phyloP scores from a whole-genome alignment of 192 early-diverging fungal genomes.

The Entomortierella beljakovae region DNA sequence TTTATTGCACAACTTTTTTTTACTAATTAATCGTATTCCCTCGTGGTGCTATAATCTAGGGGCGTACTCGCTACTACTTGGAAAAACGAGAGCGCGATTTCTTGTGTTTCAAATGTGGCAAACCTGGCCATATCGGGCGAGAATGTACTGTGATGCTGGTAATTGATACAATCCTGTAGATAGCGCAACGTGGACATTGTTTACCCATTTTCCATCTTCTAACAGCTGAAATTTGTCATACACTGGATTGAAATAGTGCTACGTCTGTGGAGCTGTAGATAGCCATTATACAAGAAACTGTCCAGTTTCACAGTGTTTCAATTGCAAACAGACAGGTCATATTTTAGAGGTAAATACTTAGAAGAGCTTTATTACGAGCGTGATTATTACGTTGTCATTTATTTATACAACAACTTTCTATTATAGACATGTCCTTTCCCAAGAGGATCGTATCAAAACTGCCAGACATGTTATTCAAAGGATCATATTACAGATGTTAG shows the following conservation, averaged over 20 bases:
- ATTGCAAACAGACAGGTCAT: constrained; percentile 39
- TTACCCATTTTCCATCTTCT: neutral
- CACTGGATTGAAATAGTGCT: constrained; percentile 8
- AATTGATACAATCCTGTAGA: neutral
- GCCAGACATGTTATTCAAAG: constrained; percentile 11
- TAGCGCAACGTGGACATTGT: neutral
- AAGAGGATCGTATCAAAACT: neutral
- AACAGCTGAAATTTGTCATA: neutral
- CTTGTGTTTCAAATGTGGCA: constrained; percentile 17
- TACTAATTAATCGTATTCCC: neutral
- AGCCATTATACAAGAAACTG: constrained; percentile 10
- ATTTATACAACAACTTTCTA: neutral
- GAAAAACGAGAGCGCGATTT: neutral
- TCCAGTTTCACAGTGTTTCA: constrained; percentile 20
- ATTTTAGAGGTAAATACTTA: constrained; percentile 20
- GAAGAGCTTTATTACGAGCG: no score
- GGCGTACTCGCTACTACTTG: constrained; percentile 36
- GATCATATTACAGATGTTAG: constrained; percentile 32
- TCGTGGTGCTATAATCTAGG: neutral
- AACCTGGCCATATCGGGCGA: constrained; percentile 15
- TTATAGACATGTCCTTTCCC: constrained; percentile 18
- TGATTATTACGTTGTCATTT: no score
- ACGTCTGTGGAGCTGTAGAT: constrained; percentile 30
- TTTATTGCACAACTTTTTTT: neutral
- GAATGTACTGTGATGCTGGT: constrained; percentile 18